These are phyloP conservation scores for Caryopteris hybrid DNA, from an alignment of 305 asterid genomes.

Conservation along the genomic window DNA sequence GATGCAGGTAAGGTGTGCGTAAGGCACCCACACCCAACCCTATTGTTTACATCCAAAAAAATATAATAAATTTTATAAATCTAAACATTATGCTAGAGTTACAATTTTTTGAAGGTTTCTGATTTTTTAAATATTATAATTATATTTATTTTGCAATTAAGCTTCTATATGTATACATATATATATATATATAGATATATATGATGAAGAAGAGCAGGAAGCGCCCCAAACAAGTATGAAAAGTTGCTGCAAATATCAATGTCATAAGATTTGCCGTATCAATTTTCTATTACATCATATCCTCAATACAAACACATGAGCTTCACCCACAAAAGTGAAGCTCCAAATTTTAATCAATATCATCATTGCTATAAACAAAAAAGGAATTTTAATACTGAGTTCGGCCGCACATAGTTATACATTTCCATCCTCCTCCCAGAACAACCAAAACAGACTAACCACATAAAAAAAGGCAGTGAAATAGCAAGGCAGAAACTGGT, in stretches of 20 bases:
- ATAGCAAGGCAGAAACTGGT: background rate
- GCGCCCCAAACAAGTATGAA: background rate
- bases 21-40: no score
- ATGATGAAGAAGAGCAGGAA: background rate
- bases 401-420: background rate
- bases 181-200: no score
- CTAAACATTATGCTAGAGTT: no score
- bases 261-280: background rate
- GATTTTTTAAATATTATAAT: no score
- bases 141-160: no score
- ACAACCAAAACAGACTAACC: background rate
- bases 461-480: background rate
- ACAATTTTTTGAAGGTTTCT: no score
- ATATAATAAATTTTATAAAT: no score
- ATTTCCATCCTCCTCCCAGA: slow-evolving; percentile 1
- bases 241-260: background rate
- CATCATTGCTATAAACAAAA: background rate
- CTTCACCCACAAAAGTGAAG: slow-evolving; percentile 1
- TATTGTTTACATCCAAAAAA: no score
- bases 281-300: slow-evolving; percentile 5
- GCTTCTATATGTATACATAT: no score
- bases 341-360: background rate
- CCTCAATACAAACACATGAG: slow-evolving; percentile 16
- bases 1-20: no score
- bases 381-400: background rate